Evolutionary conservation across 2,329 filamentous ascomycete genomes (phyloP), one percentile per base, ranked within the genome.

Genomic region (Apiospora sp.): DNA sequence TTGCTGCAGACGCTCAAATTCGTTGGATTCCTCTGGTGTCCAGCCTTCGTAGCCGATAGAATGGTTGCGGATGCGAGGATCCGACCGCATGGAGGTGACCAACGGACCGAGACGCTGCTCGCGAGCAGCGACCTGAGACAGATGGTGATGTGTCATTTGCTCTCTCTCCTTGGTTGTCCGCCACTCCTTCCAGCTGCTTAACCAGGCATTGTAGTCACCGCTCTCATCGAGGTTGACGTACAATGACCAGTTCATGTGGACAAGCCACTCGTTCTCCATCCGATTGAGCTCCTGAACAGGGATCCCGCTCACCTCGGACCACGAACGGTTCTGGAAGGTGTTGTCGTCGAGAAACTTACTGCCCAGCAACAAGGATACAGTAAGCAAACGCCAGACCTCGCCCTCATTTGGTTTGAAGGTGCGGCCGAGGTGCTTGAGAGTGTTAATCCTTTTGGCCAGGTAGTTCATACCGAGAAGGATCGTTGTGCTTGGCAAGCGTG

Each of bases 261-360:
- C 87, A 54, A 98, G 88, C 95, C 95, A 98, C 78, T 97, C 93
- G 78, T 92, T 90, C 86, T 98, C 95, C 81, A 97, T 89, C 73
- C 88, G 87, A 84, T 98, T 98, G 77, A 98, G 88, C 80, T 98
- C 94, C 3, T 89, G 84, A 27, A 98, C 94, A 44, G 92, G 87
- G 76, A 98, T 97, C 74, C 94, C 94, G 83, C 94, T 98, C 70
- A 98, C 95, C 80, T 98, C 95, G 6, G 95, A 94, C 95, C 95
- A 98, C 1, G 95, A 98, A 71, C 94, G 93, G 85, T 98, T 98
- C 87, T 98, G 95, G 84, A 98, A 98, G 7, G 95, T 98, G 84
- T 98, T 98, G 87, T 98, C 95, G 79, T 98, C 95, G 76, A 98
- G 87, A 79, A 98, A 98, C 85, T 98, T 98, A 90, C 94, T 97